Evolutionary conservation across 768 basidiomycete genomes (phyloP), one percentile per base, ranked within the genome.

Genomic region (Obba rivulosa): DNA sequence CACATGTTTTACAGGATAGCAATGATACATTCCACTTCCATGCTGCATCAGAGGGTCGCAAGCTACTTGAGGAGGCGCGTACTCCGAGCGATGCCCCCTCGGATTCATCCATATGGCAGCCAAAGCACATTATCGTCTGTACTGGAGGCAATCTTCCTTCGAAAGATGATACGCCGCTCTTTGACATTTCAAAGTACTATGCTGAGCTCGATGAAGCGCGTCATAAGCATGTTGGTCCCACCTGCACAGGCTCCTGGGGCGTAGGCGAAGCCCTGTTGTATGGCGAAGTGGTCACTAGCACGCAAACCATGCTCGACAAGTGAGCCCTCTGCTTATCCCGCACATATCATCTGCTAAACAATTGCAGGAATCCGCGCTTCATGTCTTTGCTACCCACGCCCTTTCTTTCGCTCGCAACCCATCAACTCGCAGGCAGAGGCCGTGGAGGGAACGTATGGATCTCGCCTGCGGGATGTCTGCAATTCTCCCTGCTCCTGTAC

Each of bases 261-360:
- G 63, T 87, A 3, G 93, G 93, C 0, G 91, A 94, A 51, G 75
- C 80, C 34, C 61, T 97, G 23, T 56, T 94, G 8, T 97, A 97
- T 54, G 85, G 87, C 25, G 91, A 96, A 64, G 81, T 82, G 0
- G 87, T 99, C 10, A 92, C 92, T 1, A 93, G 90, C 56, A 98
- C 95, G 0, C 96, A 98, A 63, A 93, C 92, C 2, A 80, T 97
- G 78, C 72, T 98, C 4, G 91, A 96, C 61, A 88, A 83, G 95
- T 93, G 54, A 66, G 85, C 67, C 39, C 18, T 25, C 36, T 21
- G 47, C n/a, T 16, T 8, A 7, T 14, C 8, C 31, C 37, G 25
- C 40, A 37, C 46, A 51, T 47, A 46, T 41, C 5, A 16, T 35
- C 48, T 37, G 20, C 31, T 23, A 48, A 40, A 36, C 10, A 14